Evolutionary conservation across 2,329 filamentous ascomycete species (phyloP).

Genomic region (Cyclaneusma minus): DNA sequence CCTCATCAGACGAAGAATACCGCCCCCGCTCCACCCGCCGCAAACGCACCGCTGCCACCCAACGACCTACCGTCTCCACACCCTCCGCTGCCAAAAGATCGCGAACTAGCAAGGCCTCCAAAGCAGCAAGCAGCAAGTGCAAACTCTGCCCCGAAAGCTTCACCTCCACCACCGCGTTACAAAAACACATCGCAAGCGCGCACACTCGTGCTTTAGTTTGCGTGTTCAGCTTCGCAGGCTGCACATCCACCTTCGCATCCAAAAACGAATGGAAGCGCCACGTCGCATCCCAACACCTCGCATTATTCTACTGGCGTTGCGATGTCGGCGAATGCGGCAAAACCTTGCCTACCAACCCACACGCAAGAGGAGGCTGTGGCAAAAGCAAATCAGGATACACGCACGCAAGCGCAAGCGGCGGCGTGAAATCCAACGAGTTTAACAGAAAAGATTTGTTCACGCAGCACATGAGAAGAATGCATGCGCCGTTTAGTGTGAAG

Average conservation of each 20-base stretch:
- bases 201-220: conserved; percentile 56
- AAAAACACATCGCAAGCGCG: conserved; percentile 27
- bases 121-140: conserved; percentile 6
- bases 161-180: conserved; percentile 27
- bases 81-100: conserved; percentile 5
- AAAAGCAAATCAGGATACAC: conserved; percentile 8
- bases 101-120: conserved; percentile 7
- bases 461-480: conserved; percentile 79
- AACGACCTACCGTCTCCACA: conserved; percentile 1
- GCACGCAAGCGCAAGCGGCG: conserved; percentile 10
- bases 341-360: conserved; percentile 9
- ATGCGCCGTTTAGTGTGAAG: conserved; percentile 35
- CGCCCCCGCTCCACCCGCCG: conserved; percentile 2
- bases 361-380: conserved; percentile 2
- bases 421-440: conserved; percentile 31
- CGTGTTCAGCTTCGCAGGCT: conserved; percentile 66
- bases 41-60: conserved; percentile 5
- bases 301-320: conserved; percentile 62
- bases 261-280: conserved; percentile 98
- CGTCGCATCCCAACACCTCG: conserved; percentile 64
- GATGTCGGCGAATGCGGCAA: conserved; percentile 17
- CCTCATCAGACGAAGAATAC: conserved; percentile 12
- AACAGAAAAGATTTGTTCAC: conserved; percentile 88
- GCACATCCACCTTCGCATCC: conserved; percentile 52
- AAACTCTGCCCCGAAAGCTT: conserved; percentile 12